Percentiles rank a stretch among this genome's conserved stretches.
These are phyloP conservation scores for Paramyrothecium roridum DNA, from an alignment of 2,329 filamentous ascomycete genomes.

Conservation along the genomic window DNA sequence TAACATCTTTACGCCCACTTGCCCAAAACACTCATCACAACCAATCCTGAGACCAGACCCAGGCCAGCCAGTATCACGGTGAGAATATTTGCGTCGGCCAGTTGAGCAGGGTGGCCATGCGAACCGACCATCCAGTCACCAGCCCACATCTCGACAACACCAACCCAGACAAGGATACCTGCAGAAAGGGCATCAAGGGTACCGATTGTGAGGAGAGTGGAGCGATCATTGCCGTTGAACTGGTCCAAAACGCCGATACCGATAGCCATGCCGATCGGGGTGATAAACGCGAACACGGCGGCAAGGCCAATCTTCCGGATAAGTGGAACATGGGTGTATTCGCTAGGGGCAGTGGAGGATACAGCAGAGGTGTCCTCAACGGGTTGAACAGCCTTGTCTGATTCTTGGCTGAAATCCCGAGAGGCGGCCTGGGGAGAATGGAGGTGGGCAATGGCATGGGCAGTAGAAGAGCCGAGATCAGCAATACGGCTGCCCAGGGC, in stretches of 20 bases:
- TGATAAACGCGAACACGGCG: slow-evolving; percentile 64
- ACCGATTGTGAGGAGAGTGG: slow-evolving; percentile 68
- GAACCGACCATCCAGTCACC: slow-evolving; percentile 63
- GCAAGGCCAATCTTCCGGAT: slow-evolving; percentile 60
- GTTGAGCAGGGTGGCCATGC: slow-evolving; percentile 38
- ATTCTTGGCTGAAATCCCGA: slow-evolving; percentile 10
- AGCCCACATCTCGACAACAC: slow-evolving; percentile 77
- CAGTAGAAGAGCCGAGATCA: slow-evolving; percentile 39
- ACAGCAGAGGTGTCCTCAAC: slow-evolving; percentile 6
- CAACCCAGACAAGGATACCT: slow-evolving; percentile 77
- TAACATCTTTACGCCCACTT: slow-evolving; percentile 62
- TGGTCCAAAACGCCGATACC: slow-evolving; percentile 66
- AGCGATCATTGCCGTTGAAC: slow-evolving; percentile 71
- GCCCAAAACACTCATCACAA: slow-evolving; percentile 68
- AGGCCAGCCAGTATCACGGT: slow-evolving; percentile 48
- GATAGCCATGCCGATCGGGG: slow-evolving; percentile 77
- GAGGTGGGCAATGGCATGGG: slow-evolving; percentile 14
- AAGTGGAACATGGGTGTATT: slow-evolving; percentile 27
- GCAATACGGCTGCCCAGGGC: slow-evolving; percentile 71
- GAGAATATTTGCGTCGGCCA: slow-evolving; percentile 46
- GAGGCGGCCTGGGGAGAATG: slow-evolving; percentile 11
- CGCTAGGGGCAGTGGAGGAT: slow-evolving; percentile 5
- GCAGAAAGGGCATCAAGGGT: slow-evolving; percentile 72
- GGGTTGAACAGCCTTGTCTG: slow-evolving; percentile 20
- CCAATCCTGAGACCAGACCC: slow-evolving; percentile 59